Base-by-base conservation (phyloP, 345 rosid genomes). In the Populus deltoides region DNA sequence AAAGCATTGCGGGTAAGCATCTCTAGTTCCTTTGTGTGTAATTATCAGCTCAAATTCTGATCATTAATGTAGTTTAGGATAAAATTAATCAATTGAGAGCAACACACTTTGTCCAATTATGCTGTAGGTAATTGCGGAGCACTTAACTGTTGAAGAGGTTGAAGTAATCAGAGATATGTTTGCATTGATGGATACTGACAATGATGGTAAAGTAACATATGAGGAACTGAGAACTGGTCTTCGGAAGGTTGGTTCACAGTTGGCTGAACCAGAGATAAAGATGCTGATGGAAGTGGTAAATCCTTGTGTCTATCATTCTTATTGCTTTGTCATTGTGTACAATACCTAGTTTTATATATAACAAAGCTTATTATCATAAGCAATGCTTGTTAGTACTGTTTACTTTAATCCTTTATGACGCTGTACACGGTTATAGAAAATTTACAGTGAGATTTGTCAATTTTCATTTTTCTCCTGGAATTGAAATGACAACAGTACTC, bases 241-340 rank as follows among this genome's bases (percentile, higher is more conserved):
- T 81, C 92, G 86, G 71, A 93, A 90, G 83, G 97, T 93, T 59
- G 98, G 99, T 76, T 92, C 97, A 35, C 93, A 96, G 76, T 83
- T 96, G 80, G 92, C 89, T 57, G 99, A 96, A 82, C 90, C 94
- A 7, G 99, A 96, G 91, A 93, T 96, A 76, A 92, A 86, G 88
- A 89, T 96, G 98, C 84, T 96, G 79, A 93, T 96, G 99, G 99
- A 96, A 93, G 97, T 90, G 90, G 99, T 96, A 90, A 81, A 43
- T 79, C 65, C 45, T 6, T 18, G 31, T 75, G n/a, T 7, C 67
- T 39, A 15, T 77, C 39, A 24, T 79, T 53, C 27, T 20, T 57
- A 5, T 38, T 16, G 38, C 38, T 10, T 41, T 68, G 29, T 69
- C 72, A 7, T n/a, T 41, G 22, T 69, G 6, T 69, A 45, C 47